Percentiles rank a stretch among this genome's conserved stretches.
These are phyloP conservation scores for Stemphylium lycopersici DNA, from an alignment of 2,329 filamentous ascomycete species.

Conservation along the genomic window DNA sequence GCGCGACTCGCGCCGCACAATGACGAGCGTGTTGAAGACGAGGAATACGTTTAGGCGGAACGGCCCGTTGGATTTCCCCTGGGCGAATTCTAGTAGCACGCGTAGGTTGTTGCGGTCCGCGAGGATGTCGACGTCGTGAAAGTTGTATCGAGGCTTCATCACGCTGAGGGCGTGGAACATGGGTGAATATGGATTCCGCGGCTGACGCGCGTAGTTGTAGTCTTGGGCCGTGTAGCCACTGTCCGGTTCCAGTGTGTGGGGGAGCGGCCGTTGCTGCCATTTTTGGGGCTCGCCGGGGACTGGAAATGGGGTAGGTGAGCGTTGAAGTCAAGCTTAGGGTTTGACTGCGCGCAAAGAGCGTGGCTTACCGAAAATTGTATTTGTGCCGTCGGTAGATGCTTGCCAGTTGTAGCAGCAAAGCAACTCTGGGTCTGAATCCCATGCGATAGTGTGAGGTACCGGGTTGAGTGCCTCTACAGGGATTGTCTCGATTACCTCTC, in stretches of 20 bases:
- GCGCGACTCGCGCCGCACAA: conserved; percentile 32
- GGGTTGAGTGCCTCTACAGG: conserved; percentile 16
- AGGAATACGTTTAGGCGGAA: conserved; percentile 35
- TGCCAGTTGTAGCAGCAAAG: conserved; percentile 41
- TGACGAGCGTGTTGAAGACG: conserved; percentile 32
- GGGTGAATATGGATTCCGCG: conserved; percentile 30
- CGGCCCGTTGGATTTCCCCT: conserved; percentile 31
- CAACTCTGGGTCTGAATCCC: conserved; percentile 34
- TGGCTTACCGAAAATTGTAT: conserved; percentile 33
- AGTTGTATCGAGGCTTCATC: conserved; percentile 30
- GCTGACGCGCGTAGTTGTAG: conserved; percentile 38
- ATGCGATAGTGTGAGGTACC: conserved; percentile 20
- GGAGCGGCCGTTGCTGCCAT: conserved; percentile 26
- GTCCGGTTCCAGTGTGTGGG: conserved; percentile 27
- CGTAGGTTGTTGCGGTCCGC: conserved; percentile 41
- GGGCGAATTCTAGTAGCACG: conserved; percentile 31
- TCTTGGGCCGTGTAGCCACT: conserved; percentile 30
- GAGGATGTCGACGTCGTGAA: conserved; percentile 33
- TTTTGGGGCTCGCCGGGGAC: conserved; percentile 36
- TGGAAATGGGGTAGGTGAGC: conserved; percentile 4
- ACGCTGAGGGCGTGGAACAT: conserved; percentile 34
- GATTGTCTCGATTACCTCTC: conserved; percentile 25
- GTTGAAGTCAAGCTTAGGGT: not conserved
- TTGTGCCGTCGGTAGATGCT: conserved; percentile 24
- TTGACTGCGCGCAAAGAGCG: not conserved